A percentile compares a stretch with the other conserved stretches of the same genome.
phyloP scores from a whole-genome alignment of 257 asterid genomes.

The Solanum peruvianum region DNA sequence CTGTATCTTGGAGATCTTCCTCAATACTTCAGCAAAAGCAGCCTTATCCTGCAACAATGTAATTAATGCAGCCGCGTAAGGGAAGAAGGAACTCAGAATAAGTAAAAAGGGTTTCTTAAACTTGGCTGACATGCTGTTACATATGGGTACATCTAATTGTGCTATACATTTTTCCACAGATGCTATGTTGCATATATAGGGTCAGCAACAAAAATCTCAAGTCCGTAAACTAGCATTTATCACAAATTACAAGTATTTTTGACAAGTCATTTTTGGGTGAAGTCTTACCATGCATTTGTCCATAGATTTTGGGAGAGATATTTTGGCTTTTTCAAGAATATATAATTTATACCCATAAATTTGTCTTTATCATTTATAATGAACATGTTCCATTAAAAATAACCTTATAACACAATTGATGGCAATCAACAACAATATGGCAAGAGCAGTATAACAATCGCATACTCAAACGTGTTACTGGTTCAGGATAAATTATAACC shows the following conservation, averaged over 20 bases:
- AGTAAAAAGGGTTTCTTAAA: not conserved
- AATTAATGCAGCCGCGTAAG: not conserved
- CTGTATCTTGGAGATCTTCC: slow-evolving; percentile 82
- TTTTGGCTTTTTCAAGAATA: not conserved
- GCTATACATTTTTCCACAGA: not conserved
- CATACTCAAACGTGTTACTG: not conserved
- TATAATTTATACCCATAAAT: not conserved
- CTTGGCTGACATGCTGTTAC: not conserved
- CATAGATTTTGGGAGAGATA: not conserved
- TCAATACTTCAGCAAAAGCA: slow-evolving; percentile 68
- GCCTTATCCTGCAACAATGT: slow-evolving; percentile 64
- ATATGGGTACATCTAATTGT: not conserved
- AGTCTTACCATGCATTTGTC: not conserved
- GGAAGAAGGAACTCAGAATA: not conserved
- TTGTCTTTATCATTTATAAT: not conserved
- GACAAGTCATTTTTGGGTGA: not conserved
- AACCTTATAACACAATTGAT: not conserved
- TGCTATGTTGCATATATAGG: not conserved
- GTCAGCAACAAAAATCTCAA: not conserved
- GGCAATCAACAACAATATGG: not conserved
- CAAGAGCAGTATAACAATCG: not conserved
- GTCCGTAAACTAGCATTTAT: not conserved
- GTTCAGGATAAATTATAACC: not conserved
- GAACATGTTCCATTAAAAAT: not conserved
- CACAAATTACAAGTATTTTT: not conserved